These are phyloP conservation scores for Corchorus olitorius DNA, from an alignment of 345 rosid species.

Conservation along the genomic window DNA sequence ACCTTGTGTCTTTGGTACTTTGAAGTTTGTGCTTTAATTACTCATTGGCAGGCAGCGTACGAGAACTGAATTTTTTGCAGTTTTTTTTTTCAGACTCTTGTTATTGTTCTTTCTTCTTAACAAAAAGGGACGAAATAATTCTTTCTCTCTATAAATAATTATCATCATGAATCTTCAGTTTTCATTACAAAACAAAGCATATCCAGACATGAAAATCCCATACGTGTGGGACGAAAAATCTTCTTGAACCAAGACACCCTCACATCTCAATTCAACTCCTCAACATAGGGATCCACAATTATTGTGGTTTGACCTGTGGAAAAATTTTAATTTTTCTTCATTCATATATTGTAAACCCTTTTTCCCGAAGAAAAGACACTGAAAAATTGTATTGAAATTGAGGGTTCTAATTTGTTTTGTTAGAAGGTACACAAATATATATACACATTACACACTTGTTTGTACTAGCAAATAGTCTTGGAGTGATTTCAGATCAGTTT, in stretches of 20 bases:
- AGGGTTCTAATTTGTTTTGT: background rate
- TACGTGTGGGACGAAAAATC: background rate
- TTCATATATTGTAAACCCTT: background rate
- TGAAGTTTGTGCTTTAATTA: constrained; percentile 52
- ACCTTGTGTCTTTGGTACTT: constrained; percentile 65
- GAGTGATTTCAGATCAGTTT: background rate
- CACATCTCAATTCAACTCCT: background rate
- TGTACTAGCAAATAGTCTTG: background rate
- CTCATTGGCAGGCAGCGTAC: constrained; percentile 22
- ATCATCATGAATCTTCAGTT: constrained; percentile 18
- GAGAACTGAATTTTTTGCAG: constrained; percentile 36
- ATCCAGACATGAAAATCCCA: constrained; percentile 24
- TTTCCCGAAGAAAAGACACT: background rate
- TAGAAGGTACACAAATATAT: background rate
- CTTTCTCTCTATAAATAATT: background rate
- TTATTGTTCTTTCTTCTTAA: background rate
- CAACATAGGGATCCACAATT: background rate
- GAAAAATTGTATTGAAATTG: background rate
- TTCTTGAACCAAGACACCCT: constrained; percentile 9
- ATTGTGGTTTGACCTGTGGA: background rate
- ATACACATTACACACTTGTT: background rate
- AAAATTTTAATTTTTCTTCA: background rate
- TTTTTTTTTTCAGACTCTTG: background rate
- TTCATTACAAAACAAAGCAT: constrained; percentile 11
- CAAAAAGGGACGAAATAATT: background rate